phyloP scores from a whole-genome alignment of 768 basidiomycete species.

The Panus rudis region DNA sequence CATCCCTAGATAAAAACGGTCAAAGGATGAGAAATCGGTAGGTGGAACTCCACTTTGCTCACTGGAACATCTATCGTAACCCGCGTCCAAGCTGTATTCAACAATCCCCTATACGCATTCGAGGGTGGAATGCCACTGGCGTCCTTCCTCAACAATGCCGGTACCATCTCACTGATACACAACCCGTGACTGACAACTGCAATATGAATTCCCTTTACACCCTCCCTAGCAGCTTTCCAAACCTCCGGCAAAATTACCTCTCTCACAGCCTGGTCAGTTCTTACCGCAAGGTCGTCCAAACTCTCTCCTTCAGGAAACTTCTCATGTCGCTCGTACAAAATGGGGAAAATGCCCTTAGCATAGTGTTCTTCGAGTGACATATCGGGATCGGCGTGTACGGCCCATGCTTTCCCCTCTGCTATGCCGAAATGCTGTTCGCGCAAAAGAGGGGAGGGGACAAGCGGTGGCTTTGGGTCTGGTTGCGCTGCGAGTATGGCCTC shows the following conservation, averaged over 20 bases:
- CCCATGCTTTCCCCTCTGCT: conserved; percentile 59
- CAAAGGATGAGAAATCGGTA: background rate
- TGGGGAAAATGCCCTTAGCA: conserved; percentile 46
- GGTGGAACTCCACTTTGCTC: conserved; percentile 10
- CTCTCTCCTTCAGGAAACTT: conserved; percentile 72
- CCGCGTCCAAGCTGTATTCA: conserved; percentile 68
- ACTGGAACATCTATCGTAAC: conserved; percentile 44
- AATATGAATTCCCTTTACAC: conserved; percentile 39
- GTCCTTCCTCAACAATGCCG: conserved; percentile 40
- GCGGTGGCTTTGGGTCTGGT: conserved; percentile 35
- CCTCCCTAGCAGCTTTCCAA: conserved; percentile 32
- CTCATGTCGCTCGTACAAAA: conserved; percentile 35
- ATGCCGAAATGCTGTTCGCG: conserved; percentile 66
- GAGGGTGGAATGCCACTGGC: conserved; percentile 24
- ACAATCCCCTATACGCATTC: conserved; percentile 42
- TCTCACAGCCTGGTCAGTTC: conserved; percentile 46
- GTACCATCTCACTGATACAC: conserved; percentile 49
- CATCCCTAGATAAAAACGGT: conserved; percentile 21
- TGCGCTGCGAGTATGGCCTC: conserved; percentile 46
- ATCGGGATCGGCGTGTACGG: conserved; percentile 16
- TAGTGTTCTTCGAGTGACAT: conserved; percentile 37
- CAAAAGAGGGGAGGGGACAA: conserved; percentile 43
- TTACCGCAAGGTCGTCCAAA: conserved; percentile 47
- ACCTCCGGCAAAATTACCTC: conserved; percentile 53
- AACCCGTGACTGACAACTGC: conserved; percentile 74